Percentiles rank a stretch among this genome's conserved stretches.
Evolutionary conservation across 2,329 filamentous ascomycete genomes (phyloP).

Genomic region (Didymella lethalis): DNA sequence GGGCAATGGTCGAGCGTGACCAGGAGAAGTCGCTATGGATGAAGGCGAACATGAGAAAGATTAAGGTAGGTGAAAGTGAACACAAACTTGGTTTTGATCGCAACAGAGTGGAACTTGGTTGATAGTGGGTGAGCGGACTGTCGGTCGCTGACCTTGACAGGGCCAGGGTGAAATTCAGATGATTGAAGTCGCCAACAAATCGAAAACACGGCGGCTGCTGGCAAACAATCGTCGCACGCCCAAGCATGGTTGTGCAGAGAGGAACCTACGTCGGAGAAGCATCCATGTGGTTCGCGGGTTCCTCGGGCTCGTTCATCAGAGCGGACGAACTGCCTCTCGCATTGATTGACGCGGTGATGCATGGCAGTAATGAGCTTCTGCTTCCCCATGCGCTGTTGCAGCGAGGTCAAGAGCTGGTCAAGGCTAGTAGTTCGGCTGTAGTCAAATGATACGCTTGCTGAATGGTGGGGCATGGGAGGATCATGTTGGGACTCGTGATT

Average conservation of each 20-base stretch:
- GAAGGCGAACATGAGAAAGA: slow-evolving; percentile 24
- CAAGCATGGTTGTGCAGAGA: slow-evolving; percentile 22
- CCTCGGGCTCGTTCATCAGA: slow-evolving; percentile 26
- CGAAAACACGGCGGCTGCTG: slow-evolving; percentile 15
- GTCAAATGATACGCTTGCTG: not conserved
- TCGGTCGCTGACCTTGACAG: slow-evolving; percentile 7
- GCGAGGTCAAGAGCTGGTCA: slow-evolving; percentile 18
- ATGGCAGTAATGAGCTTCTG: slow-evolving; percentile 24
- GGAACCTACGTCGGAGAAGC: slow-evolving; percentile 19
- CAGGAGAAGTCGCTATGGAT: slow-evolving; percentile 24
- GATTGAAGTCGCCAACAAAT: slow-evolving; percentile 24
- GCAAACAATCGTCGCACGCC: slow-evolving; percentile 28
- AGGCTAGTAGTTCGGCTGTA: not conserved
- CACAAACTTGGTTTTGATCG: not conserved
- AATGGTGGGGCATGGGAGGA: not conserved
- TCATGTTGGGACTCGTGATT: not conserved
- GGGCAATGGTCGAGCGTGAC: slow-evolving; percentile 23
- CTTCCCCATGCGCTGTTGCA: slow-evolving; percentile 17
- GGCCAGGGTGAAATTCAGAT: slow-evolving; percentile 25
- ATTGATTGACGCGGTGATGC: slow-evolving; percentile 22
- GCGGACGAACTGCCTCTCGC: slow-evolving; percentile 32
- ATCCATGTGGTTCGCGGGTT: slow-evolving; percentile 21
- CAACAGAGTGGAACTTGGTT: not conserved
- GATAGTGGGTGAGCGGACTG: not conserved
- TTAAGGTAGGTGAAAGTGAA: slow-evolving; percentile 15